phyloP scores from a whole-genome alignment of 75 land plant genomes.

The Chamaecyparis obtusa region DNA sequence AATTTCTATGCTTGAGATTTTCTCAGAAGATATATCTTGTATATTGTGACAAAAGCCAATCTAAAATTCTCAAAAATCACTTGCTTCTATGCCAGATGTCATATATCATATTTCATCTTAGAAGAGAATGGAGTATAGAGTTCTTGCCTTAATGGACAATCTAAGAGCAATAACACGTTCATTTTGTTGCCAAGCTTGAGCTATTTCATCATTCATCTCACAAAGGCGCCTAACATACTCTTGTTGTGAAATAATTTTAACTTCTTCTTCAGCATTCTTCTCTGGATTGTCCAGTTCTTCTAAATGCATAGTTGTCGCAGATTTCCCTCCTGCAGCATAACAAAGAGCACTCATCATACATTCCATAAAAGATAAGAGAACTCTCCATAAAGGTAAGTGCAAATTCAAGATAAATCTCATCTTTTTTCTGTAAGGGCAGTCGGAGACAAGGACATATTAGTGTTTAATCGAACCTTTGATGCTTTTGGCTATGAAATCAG shows the following conservation, averaged over 20 bases:
- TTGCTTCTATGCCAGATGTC: background rate
- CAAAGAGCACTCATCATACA: background rate
- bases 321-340: slow-evolving; percentile 43
- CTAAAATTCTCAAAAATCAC: background rate
- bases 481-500: slow-evolving; percentile 6
- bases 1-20: background rate
- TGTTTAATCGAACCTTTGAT: slow-evolving; percentile 10
- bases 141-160: slow-evolving; percentile 65
- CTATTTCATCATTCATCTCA: slow-evolving; percentile 76
- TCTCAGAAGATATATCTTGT: background rate
- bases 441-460: background rate
- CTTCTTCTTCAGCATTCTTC: slow-evolving; percentile 37
- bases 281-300: slow-evolving; percentile 69
- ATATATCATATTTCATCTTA: background rate
- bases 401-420: background rate
- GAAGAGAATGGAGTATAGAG: background rate
- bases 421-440: background rate
- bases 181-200: slow-evolving; percentile 63
- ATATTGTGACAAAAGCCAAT: background rate
- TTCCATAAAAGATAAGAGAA: background rate
- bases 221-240: slow-evolving; percentile 66
- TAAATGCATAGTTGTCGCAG: slow-evolving; percentile 42
- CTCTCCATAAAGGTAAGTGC: background rate
- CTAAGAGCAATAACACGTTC: slow-evolving; percentile 72
- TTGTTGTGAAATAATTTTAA: slow-evolving; percentile 51